Base-by-base conservation (phyloP, 306 rosid genomes). In the Trifolium dubium region DNA sequence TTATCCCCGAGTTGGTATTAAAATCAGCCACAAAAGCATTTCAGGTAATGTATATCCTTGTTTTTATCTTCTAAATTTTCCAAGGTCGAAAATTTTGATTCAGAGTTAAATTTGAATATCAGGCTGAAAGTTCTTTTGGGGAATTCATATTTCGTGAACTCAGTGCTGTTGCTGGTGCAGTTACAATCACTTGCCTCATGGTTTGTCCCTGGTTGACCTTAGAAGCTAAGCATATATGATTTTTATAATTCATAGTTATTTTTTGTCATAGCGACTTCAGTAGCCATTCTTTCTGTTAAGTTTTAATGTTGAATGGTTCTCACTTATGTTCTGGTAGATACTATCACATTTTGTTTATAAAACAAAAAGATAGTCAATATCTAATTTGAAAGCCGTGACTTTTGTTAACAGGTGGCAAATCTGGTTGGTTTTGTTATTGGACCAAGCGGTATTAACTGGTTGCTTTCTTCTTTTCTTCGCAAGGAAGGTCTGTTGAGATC, bases 371-470 rank as follows among this genome's bases (percentile, higher is more conserved):
- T 50, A 23, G 59, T 47, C 56, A 47, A 28, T 49, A 51, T 67
- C 39, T 29, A 54, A 67, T 59, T 64, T 32, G 64, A 69, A 46
- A 62, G 35, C 44, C 53, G 7, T 31, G 40, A 64, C 49, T 62
- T 69, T 60, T 58, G 19, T 86, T 71, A 75, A 79, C 72, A 94
- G 97, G 92, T 91, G 69, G 97, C 95, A 51, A 94, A 94, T 82
- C 89, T 94, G 69, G 92, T 91, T 81, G 98, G 97, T 55, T 94
- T 88, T 82, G 97, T 94, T 67, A 82, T 91, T 75, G 96, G 97
- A 72, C 95, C 95, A 40, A 80, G 86, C 1, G 91, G 97, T 68
- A 79, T 91, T 72, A 88, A 82, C 80, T 89, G 91, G 92, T 78
- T 94, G 84, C 73, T 74, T 75, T 85, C 97, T 54, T 88, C 82